These are phyloP conservation scores for Solanum chaucha DNA, from an alignment of 257 asterid genomes.

Conservation along the genomic window DNA sequence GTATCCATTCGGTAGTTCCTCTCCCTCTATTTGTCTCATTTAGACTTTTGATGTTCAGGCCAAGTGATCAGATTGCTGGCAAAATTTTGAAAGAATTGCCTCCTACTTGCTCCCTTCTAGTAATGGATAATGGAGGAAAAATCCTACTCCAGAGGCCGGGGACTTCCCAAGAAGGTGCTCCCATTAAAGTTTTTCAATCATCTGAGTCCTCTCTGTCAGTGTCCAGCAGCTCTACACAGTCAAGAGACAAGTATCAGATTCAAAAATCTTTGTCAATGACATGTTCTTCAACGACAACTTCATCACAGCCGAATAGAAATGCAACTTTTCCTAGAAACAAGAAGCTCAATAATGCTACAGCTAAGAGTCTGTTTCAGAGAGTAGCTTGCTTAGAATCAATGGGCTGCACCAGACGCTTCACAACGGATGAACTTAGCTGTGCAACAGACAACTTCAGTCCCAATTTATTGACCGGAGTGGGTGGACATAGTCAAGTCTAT, in stretches of 20 bases:
- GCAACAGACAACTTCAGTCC: slow-evolving; percentile 41
- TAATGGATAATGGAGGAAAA: slow-evolving; percentile 54
- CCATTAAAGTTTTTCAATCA: slow-evolving; percentile 19
- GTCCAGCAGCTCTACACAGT: slow-evolving; percentile 15
- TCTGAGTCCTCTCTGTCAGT: slow-evolving; percentile 33
- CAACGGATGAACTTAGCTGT: slow-evolving; percentile 28
- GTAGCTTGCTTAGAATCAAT: slow-evolving; percentile 27
- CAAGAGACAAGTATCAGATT: slow-evolving; percentile 15
- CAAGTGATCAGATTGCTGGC: slow-evolving; percentile 23
- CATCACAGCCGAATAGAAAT: slow-evolving; percentile 20
- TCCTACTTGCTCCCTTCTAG: slow-evolving; percentile 68
- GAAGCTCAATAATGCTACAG: slow-evolving; percentile 12
- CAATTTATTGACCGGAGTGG: slow-evolving; percentile 42
- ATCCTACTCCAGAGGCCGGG: slow-evolving; percentile 46
- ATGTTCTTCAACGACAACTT: slow-evolving; percentile 24
- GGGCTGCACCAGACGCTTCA: slow-evolving; percentile 23
- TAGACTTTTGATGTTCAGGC: slow-evolving; percentile 24
- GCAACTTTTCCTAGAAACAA: slow-evolving; percentile 1
- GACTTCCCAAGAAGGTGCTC: slow-evolving; percentile 63
- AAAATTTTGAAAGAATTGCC: slow-evolving; percentile 52
- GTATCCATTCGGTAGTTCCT: background rate
- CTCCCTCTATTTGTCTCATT: background rate
- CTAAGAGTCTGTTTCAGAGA: slow-evolving; percentile 25
- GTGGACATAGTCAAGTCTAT: slow-evolving; percentile 45
- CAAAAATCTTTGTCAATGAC: slow-evolving; percentile 56